Conservation (phyloP, 2,329 filamentous ascomycete species). For the Stagonosporopsis chrysanthemi region DNA sequence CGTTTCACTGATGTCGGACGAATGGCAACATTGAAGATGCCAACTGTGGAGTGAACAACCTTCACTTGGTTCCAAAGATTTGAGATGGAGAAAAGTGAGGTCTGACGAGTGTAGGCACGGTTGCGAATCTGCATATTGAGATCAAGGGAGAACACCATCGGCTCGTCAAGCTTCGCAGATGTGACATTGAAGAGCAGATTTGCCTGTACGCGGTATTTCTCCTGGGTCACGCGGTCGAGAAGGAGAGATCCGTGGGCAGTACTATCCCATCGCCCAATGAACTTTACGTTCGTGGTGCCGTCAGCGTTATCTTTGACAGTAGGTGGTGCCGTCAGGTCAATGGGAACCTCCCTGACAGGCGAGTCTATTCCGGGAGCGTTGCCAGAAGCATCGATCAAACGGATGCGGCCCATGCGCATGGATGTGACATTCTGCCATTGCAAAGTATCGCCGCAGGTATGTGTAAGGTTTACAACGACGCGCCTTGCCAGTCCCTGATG, state of each 20-base stretch:
- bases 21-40: conserved; percentile 85
- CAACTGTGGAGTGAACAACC: conserved; percentile 85
- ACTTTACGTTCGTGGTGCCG: conserved; percentile 83
- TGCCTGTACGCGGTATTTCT: conserved; percentile 90
- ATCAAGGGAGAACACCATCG: conserved; percentile 85
- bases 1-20: conserved; percentile 89
- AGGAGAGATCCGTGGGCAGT: conserved; percentile 90
- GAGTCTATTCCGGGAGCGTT: conserved; percentile 81
- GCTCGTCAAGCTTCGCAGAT: conserved; percentile 83
- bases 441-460: conserved; percentile 85
- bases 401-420: conserved; percentile 80
- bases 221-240: conserved; percentile 90
- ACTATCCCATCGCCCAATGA: conserved; percentile 96
- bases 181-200: conserved; percentile 84
- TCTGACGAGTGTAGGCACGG: conserved; percentile 82
- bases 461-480: conserved; percentile 85
- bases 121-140: conserved; percentile 84
- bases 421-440: conserved; percentile 86
- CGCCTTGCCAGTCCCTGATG: conserved; percentile 93
- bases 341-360: conserved; percentile 73
- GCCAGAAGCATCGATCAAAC: conserved; percentile 82
- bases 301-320: conserved; percentile 85
- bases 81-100: conserved; percentile 82
- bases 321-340: conserved; percentile 81
- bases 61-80: conserved; percentile 84